These are phyloP conservation scores for Phytophthora boehmeriae DNA, from an alignment of 352 stramenopile genomes.

Conservation along the genomic window DNA sequence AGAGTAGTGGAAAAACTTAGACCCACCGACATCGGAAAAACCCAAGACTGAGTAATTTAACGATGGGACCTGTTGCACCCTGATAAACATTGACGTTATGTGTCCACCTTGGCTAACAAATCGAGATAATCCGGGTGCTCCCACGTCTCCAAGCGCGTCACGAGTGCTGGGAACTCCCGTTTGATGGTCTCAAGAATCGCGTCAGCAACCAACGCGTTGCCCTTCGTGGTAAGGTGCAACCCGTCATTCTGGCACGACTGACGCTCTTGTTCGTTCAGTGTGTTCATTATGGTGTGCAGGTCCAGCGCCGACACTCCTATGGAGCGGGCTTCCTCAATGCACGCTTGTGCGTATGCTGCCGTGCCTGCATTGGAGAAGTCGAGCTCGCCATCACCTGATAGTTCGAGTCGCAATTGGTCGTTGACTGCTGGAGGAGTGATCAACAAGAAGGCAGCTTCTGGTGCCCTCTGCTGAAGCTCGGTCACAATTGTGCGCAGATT, in stretches of 20 bases:
- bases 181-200: constrained; percentile 28
- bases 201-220: constrained; percentile 32
- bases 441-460: constrained; percentile 25
- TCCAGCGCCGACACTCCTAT: constrained; percentile 22
- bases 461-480: constrained; percentile 27
- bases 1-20: constrained; percentile 6
- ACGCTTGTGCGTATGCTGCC: constrained; percentile 31
- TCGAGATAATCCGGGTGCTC: constrained; percentile 38
- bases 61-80: background rate
- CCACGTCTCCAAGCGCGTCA: constrained; percentile 26
- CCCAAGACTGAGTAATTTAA: constrained; percentile 36
- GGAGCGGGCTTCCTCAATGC: constrained; percentile 22
- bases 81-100: constrained; percentile 2
- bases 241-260: constrained; percentile 32
- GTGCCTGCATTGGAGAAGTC: constrained; percentile 40
- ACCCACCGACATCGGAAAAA: constrained; percentile 21
- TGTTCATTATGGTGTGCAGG: constrained; percentile 32
- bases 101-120: constrained; percentile 11
- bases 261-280: constrained; percentile 20
- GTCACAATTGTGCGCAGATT: constrained; percentile 50
- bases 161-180: constrained; percentile 27
- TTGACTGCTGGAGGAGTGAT: constrained; percentile 39
- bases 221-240: constrained; percentile 38
- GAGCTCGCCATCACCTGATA: constrained; percentile 24
- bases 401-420: constrained; percentile 19